Percentiles rank a stretch among this genome's conserved stretches.
Evolutionary conservation across 352 stramenopile species (phyloP).

Genomic region (Phytophthora ramorum): DNA sequence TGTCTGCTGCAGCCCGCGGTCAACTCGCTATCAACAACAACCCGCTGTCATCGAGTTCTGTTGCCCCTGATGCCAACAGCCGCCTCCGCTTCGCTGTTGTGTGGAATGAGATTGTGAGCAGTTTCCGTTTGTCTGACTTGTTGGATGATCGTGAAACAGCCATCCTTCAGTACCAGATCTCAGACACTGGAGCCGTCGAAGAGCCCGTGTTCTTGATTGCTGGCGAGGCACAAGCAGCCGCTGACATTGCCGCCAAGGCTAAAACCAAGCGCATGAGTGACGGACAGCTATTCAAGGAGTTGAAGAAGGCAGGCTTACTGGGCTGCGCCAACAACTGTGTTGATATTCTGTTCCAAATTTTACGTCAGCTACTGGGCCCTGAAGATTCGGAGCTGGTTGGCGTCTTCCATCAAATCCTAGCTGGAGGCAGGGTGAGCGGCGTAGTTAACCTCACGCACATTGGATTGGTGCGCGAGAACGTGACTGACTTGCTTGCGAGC

Average conservation of each 20-base stretch:
- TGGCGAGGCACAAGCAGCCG: constrained; percentile 73
- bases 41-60: constrained; percentile 58
- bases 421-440: constrained; percentile 51
- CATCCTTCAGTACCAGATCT: constrained; percentile 91
- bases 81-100: constrained; percentile 87
- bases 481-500: constrained; percentile 85
- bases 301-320: constrained; percentile 78
- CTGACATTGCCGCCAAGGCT: constrained; percentile 66
- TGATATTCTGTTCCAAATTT: constrained; percentile 84
- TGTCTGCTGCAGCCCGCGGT: constrained; percentile 70
- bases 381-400: constrained; percentile 67
- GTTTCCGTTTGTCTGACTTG: constrained; percentile 87
- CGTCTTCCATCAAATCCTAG: constrained; percentile 76
- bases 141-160: constrained; percentile 88
- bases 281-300: constrained; percentile 63
- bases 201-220: constrained; percentile 91
- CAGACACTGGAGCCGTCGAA: constrained; percentile 78
- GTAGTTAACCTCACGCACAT: constrained; percentile 81
- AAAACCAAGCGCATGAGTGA: constrained; percentile 72
- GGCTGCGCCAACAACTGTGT: constrained; percentile 81
- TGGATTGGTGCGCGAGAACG: constrained; percentile 79
- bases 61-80: constrained; percentile 75
- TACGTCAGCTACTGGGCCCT: constrained; percentile 78
- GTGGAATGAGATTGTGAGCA: constrained; percentile 92
- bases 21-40: constrained; percentile 72